Percentiles rank a stretch among this genome's conserved stretches.
Conservation (phyloP, 495 filamentous ascomycete species). For the Trichoderma asperelloides region DNA sequence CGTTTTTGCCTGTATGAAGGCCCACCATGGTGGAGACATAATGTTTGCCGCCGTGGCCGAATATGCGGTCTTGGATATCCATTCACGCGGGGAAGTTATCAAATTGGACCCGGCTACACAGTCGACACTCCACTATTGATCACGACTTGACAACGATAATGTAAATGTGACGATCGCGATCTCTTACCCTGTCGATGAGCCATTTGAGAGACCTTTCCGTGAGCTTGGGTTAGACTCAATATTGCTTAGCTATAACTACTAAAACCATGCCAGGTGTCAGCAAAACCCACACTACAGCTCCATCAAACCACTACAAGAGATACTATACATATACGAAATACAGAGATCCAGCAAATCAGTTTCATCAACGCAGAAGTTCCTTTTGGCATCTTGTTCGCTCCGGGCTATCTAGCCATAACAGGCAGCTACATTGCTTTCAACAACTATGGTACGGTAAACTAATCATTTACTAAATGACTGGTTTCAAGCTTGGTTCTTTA, state of each 20-base stretch:
- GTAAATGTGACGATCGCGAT: neutral
- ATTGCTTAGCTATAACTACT: neutral
- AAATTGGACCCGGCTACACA: neutral
- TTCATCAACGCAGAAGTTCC: neutral
- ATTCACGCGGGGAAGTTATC: neutral
- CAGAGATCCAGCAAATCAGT: neutral
- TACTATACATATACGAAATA: neutral
- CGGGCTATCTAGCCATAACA: neutral
- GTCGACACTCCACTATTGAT: neutral
- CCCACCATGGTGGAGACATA: too few species aligned
- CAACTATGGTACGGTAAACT: neutral
- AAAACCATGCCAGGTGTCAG: neutral
- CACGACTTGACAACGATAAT: neutral
- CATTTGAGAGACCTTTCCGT: neutral
- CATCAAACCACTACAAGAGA: neutral
- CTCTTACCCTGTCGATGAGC: neutral
- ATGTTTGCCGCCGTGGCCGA: too few species aligned
- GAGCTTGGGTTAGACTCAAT: neutral
- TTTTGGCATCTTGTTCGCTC: neutral
- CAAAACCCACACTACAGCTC: neutral
- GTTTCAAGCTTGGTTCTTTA: neutral
- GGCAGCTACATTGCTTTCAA: neutral
- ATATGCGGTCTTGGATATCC: neutral
- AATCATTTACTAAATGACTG: neutral
- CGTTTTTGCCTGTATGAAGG: too few species aligned